Base-by-base conservation (phyloP, 768 basidiomycete genomes). In the Kwoniella bestiolae region DNA sequence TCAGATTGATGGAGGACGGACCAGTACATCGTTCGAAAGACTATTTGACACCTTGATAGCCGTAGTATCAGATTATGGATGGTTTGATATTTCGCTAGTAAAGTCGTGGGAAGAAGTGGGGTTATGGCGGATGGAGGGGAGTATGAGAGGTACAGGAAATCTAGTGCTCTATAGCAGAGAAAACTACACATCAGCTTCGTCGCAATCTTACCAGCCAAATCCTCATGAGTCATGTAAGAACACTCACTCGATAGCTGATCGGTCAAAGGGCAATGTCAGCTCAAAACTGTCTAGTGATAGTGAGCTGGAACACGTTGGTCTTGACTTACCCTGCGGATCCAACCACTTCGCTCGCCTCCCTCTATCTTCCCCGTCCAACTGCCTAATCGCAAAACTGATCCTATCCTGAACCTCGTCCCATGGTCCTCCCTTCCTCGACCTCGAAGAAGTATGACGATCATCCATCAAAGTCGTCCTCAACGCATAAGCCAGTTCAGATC, bases 61-160 rank as follows among this genome's bases (percentile, higher is more conserved):
- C 92, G 85, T 34, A 95, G 82, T 51, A 92, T 85, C 72, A 93
- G 88, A 0, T 89, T 85, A 78, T 93, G 92, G 66, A 94, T 83
- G 44, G 90, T 84, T 69, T 93, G 91, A 75, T 94, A 94, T 77
- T 94, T 94, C 5, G 86, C 88, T n/a, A 94, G 80, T 32, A 90
- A 85, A 4, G 86, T 84, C 0, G 86, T 83, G 2, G 91, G 87
- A 32, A 95, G 89, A 9, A 95, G 76, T 11, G 88, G 84, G 50
- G 88, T 86, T 41, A 95, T 82, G 0, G 91, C 86, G n/a, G 84
- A 84, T 1, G 92, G 91, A n/a, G 91, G 89, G 72, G 90, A 90
- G 79, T 95, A 95, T 69, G 92, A 88, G 83, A 95, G 88, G 75
- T 91, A 91, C 14, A 95, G 82, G 76, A 94, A 95, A 78, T 94